These are phyloP conservation scores for Paramecium sonneborni DNA, from an alignment of 73 alveolate species.

Conservation along the genomic window DNA sequence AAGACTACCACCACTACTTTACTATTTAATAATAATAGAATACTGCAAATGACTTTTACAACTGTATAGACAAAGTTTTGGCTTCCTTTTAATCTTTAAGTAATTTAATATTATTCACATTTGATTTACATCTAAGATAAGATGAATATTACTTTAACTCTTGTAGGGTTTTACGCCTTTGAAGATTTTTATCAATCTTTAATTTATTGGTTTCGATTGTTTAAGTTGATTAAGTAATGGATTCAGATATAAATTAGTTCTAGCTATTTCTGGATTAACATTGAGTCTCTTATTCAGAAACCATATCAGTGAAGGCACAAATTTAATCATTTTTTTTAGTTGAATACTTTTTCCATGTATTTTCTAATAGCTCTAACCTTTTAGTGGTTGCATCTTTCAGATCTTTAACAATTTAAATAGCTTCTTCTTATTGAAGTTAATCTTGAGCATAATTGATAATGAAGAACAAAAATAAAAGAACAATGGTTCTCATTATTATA, in stretches of 20 bases:
- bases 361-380: background rate
- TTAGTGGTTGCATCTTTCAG: background rate
- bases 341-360: slow-evolving; percentile 1
- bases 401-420: background rate
- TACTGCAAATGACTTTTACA: slow-evolving; percentile 13
- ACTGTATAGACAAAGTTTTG: background rate
- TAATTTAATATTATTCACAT: background rate
- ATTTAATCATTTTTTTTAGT: slow-evolving; percentile 1
- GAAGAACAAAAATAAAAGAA: background rate
- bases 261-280: background rate
- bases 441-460: background rate
- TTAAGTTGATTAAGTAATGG: background rate
- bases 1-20: background rate
- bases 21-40: background rate
- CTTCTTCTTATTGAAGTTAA: background rate
- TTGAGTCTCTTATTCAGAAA: background rate
- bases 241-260: background rate
- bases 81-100: background rate
- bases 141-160: background rate
- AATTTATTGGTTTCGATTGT: background rate
- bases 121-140: background rate
- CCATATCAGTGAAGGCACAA: slow-evolving; percentile 5
- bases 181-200: background rate
- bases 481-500: background rate
- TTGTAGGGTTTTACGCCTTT: background rate